These are phyloP conservation scores for Fusarium torreyae DNA, from an alignment of 2,329 filamentous ascomycete species.

Conservation along the genomic window DNA sequence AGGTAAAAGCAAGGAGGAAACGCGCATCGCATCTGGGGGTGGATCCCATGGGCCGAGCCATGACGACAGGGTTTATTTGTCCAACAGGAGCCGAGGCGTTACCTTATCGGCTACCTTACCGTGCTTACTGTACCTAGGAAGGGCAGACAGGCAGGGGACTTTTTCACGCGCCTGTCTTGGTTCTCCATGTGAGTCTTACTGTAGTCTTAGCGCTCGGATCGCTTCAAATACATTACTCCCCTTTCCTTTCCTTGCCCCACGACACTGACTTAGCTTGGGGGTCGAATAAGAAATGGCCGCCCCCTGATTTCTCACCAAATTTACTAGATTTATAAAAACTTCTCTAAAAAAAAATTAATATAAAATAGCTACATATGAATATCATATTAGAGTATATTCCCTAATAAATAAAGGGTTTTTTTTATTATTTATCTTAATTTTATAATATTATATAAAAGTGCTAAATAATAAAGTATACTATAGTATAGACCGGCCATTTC, in stretches of 20 bases:
- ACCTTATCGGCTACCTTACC: slow-evolving; percentile 7
- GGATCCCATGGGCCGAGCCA: slow-evolving; percentile 37
- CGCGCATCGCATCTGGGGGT: slow-evolving; percentile 39
- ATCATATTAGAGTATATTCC: too few species aligned
- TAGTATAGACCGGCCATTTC: too few species aligned
- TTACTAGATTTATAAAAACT: too few species aligned
- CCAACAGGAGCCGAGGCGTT: slow-evolving; percentile 46
- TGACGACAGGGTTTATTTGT: slow-evolving; percentile 41
- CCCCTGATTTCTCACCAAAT: too few species aligned
- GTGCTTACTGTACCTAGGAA: background rate
- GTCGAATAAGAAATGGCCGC: too few species aligned
- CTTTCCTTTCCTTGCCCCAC: slow-evolving; percentile 13
- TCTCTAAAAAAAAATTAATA: too few species aligned
- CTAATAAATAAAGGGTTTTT: too few species aligned
- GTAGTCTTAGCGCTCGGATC: background rate
- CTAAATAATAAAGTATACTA: too few species aligned
- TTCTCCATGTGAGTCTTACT: slow-evolving; percentile 5
- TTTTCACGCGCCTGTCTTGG: slow-evolving; percentile 5
- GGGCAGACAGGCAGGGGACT: background rate
- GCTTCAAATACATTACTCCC: background rate
- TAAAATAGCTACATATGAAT: too few species aligned
- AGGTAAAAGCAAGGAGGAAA: slow-evolving; percentile 31
- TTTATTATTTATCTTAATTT: too few species aligned
- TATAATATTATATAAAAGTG: too few species aligned
- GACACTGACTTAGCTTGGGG: background rate